Conservation (phyloP, 1,284 basidiomycete species). For the Leccinum huronense region DNA sequence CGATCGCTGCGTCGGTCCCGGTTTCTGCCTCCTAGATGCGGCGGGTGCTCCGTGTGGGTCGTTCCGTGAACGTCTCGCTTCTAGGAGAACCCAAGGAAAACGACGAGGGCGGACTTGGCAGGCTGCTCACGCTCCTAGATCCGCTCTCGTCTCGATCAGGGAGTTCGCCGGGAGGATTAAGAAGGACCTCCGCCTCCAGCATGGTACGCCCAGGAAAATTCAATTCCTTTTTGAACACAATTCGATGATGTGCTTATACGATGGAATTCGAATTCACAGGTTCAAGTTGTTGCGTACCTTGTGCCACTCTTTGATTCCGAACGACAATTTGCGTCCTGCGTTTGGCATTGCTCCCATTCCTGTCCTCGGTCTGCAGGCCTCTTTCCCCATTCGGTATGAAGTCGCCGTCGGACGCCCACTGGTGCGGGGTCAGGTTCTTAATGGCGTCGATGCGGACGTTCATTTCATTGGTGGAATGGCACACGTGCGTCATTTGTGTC, state of each 20-base stretch:
- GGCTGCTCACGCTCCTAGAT: conserved; percentile 61
- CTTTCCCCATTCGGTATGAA: conserved; percentile 34
- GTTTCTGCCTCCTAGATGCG: no score
- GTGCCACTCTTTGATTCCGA: conserved; percentile 12
- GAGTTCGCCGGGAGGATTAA: conserved; percentile 68
- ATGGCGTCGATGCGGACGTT: conserved; percentile 70
- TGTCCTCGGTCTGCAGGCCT: conserved; percentile 2
- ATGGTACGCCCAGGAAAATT: conserved; percentile 45
- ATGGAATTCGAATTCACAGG: background rate
- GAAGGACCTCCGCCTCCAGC: conserved; percentile 58
- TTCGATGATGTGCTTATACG: conserved; percentile 15
- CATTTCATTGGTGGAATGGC: conserved; percentile 89
- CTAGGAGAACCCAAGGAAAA: conserved; percentile 40
- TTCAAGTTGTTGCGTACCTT: background rate
- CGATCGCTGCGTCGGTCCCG: no score
- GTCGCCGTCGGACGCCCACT: conserved; percentile 79
- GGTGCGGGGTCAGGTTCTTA: conserved; percentile 78
- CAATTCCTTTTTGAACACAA: conserved; percentile 10
- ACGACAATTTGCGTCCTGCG: conserved; percentile 17
- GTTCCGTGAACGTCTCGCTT: conserved; percentile 36
- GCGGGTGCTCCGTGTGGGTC: no score
- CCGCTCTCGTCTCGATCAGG: conserved; percentile 41
- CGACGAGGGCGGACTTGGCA: conserved; percentile 64
- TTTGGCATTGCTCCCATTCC: conserved; percentile 12
- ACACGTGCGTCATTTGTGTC: conserved; percentile 57